Conservation (phyloP, 2,329 filamentous ascomycete species). For the Samsoniella hepiali region DNA sequence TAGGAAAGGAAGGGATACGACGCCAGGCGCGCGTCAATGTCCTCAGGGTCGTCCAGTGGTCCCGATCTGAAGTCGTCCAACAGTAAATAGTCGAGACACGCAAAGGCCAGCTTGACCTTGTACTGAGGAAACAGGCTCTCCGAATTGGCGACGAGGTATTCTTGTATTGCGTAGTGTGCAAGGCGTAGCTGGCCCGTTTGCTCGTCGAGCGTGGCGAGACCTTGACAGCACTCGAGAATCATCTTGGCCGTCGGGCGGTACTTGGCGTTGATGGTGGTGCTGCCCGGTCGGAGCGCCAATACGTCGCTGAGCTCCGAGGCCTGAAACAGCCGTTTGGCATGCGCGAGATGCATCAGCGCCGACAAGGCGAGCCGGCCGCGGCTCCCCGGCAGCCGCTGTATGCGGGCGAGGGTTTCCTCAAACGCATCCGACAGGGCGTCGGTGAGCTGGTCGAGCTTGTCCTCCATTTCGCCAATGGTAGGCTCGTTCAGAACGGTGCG, state of each 20-base stretch:
- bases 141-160: constrained; percentile 13
- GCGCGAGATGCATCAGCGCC: constrained; percentile 30
- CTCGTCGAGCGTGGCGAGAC: constrained; percentile 18
- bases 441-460: constrained; percentile 26
- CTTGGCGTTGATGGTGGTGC: constrained; percentile 6
- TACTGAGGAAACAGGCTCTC: constrained; percentile 13
- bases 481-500: constrained; percentile 28
- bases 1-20: constrained; percentile 18
- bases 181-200: constrained; percentile 9
- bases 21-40: neutral
- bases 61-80: constrained; percentile 18
- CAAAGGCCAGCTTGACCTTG: neutral
- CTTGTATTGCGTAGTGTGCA: constrained; percentile 18
- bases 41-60: neutral
- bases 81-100: constrained; percentile 17
- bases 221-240: constrained; percentile 22
- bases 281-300: constrained; percentile 26
- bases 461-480: constrained; percentile 29
- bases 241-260: constrained; percentile 17
- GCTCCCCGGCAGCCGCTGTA: constrained; percentile 24
- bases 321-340: constrained; percentile 27
- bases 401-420: constrained; percentile 27
- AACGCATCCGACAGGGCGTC: constrained; percentile 27
- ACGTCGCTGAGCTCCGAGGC: constrained; percentile 30
- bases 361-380: constrained; percentile 26